Evolutionary conservation across 768 basidiomycete species (phyloP).

Genomic region (Boletus rex-veris): DNA sequence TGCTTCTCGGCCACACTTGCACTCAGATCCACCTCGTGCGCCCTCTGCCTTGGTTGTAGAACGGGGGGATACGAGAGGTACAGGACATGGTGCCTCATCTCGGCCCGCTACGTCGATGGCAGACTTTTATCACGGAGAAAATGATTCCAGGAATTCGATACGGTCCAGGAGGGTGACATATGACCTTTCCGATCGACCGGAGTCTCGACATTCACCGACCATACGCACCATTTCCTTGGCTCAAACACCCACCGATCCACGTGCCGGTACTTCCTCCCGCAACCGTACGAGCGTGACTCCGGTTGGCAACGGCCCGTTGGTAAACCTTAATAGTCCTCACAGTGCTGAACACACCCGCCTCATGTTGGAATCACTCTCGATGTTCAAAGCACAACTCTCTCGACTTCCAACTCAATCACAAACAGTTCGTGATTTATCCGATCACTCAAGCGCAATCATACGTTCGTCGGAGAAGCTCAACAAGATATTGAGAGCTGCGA

Average conservation of each 20-base stretch:
- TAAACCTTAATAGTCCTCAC: slow-evolving; percentile 15
- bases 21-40: slow-evolving; percentile 27
- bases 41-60: slow-evolving; percentile 13
- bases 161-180: slow-evolving; percentile 25
- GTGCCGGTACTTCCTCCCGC: slow-evolving; percentile 6
- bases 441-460: slow-evolving; percentile 61
- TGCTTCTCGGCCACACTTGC: slow-evolving; percentile 19
- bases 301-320: slow-evolving; percentile 8
- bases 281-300: slow-evolving; percentile 20
- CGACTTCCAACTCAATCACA: slow-evolving; percentile 49
- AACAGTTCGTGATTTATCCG: slow-evolving; percentile 51
- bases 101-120: slow-evolving; percentile 59
- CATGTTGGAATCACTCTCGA: slow-evolving; percentile 62
- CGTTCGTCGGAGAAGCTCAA: slow-evolving; percentile 67
- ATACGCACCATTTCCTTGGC: slow-evolving; percentile 9
- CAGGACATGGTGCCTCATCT: slow-evolving; percentile 15
- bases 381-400: slow-evolving; percentile 66
- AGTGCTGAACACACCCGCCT: slow-evolving; percentile 62
- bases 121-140: slow-evolving; percentile 36
- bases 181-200: slow-evolving; percentile 24
- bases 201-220: slow-evolving; percentile 15
- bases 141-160: slow-evolving; percentile 10
- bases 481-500: slow-evolving; percentile 52
- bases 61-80: slow-evolving; percentile 19
- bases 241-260: slow-evolving; percentile 19